Evolutionary conservation across 2,329 filamentous ascomycete species (phyloP), one percentile per base, ranked within the genome.

Genomic region (Cladosporium sp.): DNA sequence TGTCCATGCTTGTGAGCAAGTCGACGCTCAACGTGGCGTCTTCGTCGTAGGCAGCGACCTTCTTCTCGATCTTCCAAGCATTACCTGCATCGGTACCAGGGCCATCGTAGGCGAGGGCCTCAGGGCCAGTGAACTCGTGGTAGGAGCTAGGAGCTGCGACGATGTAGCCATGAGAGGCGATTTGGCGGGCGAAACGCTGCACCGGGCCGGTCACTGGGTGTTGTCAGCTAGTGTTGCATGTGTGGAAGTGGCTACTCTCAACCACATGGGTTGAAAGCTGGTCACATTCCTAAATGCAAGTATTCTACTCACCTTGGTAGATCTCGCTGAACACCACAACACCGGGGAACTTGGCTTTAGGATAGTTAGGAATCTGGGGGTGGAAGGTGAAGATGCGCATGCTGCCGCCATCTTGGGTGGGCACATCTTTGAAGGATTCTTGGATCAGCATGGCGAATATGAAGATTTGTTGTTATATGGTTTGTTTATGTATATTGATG

Each of bases 251-350:
- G 3, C 8, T 47, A 3, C 7, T 21, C 8, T 3, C n/a, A 1
- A 47, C n/a, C 38, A 10, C 18, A 18, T 44, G 12, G 36, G 12
- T 38, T 12, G 14, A 15, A 11, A 38, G 12, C 8, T 38, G 15
- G 36, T 38, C 24, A 15, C 26, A 14, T 6, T 18, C 36, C 12
- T 12, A 14, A 41, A 2, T 38, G 4, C 41, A 41, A 38, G 1
- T 10, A 38, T 41, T 32, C 4, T 26, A 55, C 71, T 61, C 78
- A 93, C 92, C 93, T 88, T 97, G 93, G 76, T 97, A 97, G 74
- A 97, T 97, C 80, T 97, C 93, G 72, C 90, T 93, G 77, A 96
- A 97, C 65, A 97, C 84, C 15, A 92, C 90, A 5, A 97, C 91
- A 24, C 91, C 93, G 0, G 93, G 93, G 74, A 96, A 97, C 74